phyloP scores from a whole-genome alignment of 768 basidiomycete species.

The Leccinum subgranulosum region DNA sequence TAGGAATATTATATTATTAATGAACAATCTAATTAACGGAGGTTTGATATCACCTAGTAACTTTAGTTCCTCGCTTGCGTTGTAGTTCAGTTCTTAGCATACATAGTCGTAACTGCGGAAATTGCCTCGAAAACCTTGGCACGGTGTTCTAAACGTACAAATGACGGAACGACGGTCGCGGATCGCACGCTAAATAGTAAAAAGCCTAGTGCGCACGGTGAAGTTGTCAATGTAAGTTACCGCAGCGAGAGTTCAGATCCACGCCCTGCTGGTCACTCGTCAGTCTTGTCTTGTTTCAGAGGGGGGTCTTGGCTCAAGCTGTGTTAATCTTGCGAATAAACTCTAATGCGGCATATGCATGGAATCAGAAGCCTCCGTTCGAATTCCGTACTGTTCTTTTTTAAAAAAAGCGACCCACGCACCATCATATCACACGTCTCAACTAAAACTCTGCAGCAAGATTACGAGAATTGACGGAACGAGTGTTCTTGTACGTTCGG shows the following conservation, averaged over 20 bases:
- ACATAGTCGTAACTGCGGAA: slow-evolving; percentile 22
- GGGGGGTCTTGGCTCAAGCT: not conserved
- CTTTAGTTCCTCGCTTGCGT: not conserved
- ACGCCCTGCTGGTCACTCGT: not conserved
- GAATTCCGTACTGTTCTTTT: not conserved
- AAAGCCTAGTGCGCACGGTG: not conserved
- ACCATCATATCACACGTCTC: slow-evolving; percentile 1
- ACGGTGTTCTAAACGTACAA: slow-evolving; percentile 11
- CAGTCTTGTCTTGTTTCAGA: not conserved
- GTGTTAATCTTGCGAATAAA: slow-evolving; percentile 17
- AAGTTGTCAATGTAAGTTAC: not conserved
- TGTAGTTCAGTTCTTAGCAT: slow-evolving; percentile 2
- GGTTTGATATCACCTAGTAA: slow-evolving; percentile 12
- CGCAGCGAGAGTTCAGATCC: not conserved
- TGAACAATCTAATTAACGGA: slow-evolving; percentile 27
- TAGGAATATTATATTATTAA: slow-evolving; percentile 28
- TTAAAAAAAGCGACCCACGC: slow-evolving; percentile 5
- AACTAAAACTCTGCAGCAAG: not conserved
- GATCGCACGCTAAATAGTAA: slow-evolving; percentile 18
- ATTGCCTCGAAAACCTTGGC: slow-evolving; percentile 16
- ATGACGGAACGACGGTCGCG: not conserved
- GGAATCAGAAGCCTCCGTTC: slow-evolving; percentile 14
- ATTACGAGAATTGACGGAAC: slow-evolving; percentile 17
- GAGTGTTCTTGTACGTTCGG: slow-evolving; percentile 11
- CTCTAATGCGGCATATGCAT: slow-evolving; percentile 15